These are phyloP conservation scores for Ophiocordyceps camponoti-rufipedis DNA, from an alignment of 2,329 filamentous ascomycete genomes.

Conservation along the genomic window DNA sequence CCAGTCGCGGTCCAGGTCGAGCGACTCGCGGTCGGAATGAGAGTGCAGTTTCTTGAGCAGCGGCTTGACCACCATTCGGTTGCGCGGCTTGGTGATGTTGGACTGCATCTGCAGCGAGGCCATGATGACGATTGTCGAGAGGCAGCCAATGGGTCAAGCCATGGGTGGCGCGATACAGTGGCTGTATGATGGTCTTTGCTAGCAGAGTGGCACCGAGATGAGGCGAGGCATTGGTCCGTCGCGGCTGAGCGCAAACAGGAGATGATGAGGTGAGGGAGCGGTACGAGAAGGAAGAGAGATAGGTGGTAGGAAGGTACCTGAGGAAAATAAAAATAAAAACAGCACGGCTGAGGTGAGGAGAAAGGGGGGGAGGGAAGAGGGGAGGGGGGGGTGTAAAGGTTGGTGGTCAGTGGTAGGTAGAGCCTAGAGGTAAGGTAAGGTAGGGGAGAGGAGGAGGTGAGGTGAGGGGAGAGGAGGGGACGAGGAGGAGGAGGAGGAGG, in stretches of 20 bases:
- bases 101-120: slow-evolving; percentile 12
- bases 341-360: neutral
- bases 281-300: neutral
- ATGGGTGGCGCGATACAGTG: neutral
- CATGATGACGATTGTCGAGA: slow-evolving; percentile 6
- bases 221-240: slow-evolving; percentile 1
- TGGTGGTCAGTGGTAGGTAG: neutral
- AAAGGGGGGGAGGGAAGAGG: neutral
- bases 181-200: neutral
- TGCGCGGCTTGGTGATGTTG: slow-evolving; percentile 24
- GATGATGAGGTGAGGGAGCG: neutral
- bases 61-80: slow-evolving; percentile 35
- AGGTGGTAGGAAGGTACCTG: neutral
- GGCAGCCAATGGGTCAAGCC: neutral
- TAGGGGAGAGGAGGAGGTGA: neutral
- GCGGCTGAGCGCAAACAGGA: neutral
- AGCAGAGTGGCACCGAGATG: neutral
- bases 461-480: too few relatives aligned
- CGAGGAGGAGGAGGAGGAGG: neutral
- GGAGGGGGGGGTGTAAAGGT: neutral
- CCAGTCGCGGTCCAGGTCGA: slow-evolving; percentile 42
- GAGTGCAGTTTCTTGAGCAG: slow-evolving; percentile 39
- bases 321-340: neutral
- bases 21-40: slow-evolving; percentile 40
- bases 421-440: neutral